Conservation (phyloP, 208 protist genomes). For the Trypanosoma congolense region DNA sequence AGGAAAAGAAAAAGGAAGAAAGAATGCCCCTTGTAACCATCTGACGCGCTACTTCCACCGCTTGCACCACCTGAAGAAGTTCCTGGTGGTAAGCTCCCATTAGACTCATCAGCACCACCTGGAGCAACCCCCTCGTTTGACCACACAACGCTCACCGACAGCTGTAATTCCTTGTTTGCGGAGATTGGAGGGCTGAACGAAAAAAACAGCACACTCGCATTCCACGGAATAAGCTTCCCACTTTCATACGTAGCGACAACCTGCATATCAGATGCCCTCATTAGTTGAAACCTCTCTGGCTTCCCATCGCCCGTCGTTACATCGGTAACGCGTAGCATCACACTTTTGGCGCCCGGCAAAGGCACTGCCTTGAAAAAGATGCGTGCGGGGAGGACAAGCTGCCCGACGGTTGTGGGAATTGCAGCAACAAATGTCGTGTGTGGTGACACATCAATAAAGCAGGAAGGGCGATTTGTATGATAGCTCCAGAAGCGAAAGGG, state of each 20-base stretch:
- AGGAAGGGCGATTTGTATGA: constrained; percentile 60
- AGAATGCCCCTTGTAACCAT: constrained; percentile 7
- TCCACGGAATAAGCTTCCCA: constrained; percentile 21
- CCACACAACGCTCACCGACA: constrained; percentile 19
- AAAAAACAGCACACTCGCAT: constrained; percentile 12
- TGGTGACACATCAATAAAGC: constrained; percentile 53
- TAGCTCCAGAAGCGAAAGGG: constrained; percentile 81
- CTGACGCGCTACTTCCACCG: not conserved
- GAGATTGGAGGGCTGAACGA: constrained; percentile 7
- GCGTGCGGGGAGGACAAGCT: constrained; percentile 14
- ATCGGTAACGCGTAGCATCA: constrained; percentile 12
- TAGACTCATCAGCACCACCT: not conserved
- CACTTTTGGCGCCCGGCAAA: constrained; percentile 26
- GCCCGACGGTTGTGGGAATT: constrained; percentile 26
- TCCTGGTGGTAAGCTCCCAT: not conserved
- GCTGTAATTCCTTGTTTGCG: not conserved
- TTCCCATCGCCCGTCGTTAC: not conserved
- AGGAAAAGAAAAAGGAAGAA: constrained; percentile 12
- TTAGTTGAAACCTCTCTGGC: constrained; percentile 6
- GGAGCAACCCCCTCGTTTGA: constrained; percentile 1
- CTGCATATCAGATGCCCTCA: not conserved
- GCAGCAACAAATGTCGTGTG: constrained; percentile 43
- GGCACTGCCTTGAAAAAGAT: constrained; percentile 58
- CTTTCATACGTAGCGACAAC: constrained; percentile 3
- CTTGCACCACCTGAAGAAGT: not conserved